Base-by-base conservation (phyloP, 805 yeast species). In the Starmerella tilneyi region DNA sequence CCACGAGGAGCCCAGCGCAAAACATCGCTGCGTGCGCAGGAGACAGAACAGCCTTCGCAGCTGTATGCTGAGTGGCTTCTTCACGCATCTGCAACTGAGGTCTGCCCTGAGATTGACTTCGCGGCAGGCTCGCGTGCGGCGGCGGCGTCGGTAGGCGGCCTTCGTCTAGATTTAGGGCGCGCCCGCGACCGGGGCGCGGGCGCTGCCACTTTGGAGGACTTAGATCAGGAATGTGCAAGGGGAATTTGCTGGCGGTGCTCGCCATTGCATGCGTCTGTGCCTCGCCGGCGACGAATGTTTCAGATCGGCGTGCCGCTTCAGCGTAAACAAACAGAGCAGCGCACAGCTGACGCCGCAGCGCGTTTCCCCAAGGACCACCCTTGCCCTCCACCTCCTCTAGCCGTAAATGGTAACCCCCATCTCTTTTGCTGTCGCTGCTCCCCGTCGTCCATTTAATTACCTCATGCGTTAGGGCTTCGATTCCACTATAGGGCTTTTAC, bases 381-480 rank as follows among this genome's bases (percentile, higher is more conserved):
- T n/a, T n/a, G n/a, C n/a, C n/a, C n/a, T n/a, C n/a, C n/a, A n/a
- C n/a, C n/a, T n/a, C n/a, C n/a, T n/a, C n/a, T n/a, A n/a, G n/a
- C n/a, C n/a, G n/a, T n/a, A n/a, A n/a, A n/a, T n/a, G n/a, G n/a
- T n/a, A n/a, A n/a, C n/a, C n/a, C n/a, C n/a, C n/a, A n/a, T n/a
- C n/a, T n/a, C n/a, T n/a, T n/a, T n/a, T n/a, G n/a, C n/a, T n/a
- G n/a, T n/a, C n/a, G n/a, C n/a, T n/a, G n/a, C n/a, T n/a, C n/a
- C n/a, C n/a, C n/a, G n/a, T n/a, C n/a, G n/a, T n/a, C n/a, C n/a
- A n/a, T n/a, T n/a, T n/a, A n/a, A n/a, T n/a, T n/a, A n/a, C n/a
- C n/a, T n/a, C n/a, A n/a, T n/a, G n/a, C n/a, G n/a, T 16, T 34
- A 34, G 38, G 38, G 38, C 38, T 34, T 34, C 19, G 7, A 11